Evolutionary conservation across 179 eudicot genomes (phyloP), one percentile per base, ranked within the genome.

Genomic region (Corrigiola litoralis): DNA sequence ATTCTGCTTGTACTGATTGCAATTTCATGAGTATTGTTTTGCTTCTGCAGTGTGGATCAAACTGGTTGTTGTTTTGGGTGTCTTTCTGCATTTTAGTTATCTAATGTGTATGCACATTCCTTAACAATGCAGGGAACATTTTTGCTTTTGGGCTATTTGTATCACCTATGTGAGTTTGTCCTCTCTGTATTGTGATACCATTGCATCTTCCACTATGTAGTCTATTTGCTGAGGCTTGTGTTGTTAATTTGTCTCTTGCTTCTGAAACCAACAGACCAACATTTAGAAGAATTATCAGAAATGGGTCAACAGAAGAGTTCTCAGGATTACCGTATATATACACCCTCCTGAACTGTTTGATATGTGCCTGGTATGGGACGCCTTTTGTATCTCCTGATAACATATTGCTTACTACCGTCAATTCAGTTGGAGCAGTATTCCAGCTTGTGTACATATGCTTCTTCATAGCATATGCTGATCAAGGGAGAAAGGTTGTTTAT

Each of bases 361-460:
- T 90, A 51, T 88, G 87, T 65, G 84, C 91, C 38, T 90, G 92
- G 95, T 90, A 90, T 68, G 97, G 97, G n/a, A 56, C 77, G 49
- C 96, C 97, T 36, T 59, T 84, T 63, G 86, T 90, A 36, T 82
- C 97, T 25, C 63, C 66, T 20, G 85, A 80, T 50, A 81, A 82
- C 49, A 73, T 82, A 46, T 64, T 82, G 57, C 81, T 90, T 9
- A 77, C 78, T 50, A 86, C 96, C 0, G 97, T 90, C 77, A 90
- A 90, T 76, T 84, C 96, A 2, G 48, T 83, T 52, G 96, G 97
- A 47, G 96, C 90, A 0, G 31, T 81, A 58, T 88, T 90, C 81
- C 97, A 90, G 60, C 72, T 85, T 29, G 67, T 74, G 58, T 90
- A 90, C 67, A 45, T 84, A 34, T 45, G 58, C 75, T 76, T 90